These are phyloP conservation scores for Pichia ethanolica DNA, from an alignment of 805 yeast species.

Conservation along the genomic window DNA sequence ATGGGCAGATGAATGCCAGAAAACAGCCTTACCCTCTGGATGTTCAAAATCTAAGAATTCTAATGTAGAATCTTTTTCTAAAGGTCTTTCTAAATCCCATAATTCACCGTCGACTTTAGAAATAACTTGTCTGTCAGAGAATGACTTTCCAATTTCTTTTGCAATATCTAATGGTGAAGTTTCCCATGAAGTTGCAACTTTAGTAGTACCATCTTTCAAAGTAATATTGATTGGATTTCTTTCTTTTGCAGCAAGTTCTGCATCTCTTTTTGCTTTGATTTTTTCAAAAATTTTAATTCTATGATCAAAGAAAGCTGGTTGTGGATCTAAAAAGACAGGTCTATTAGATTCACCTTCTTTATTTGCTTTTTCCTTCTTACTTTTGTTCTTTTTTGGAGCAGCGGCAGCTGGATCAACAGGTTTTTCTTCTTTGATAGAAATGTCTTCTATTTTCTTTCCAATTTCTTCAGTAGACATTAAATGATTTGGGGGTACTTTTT, in stretches of 20 bases:
- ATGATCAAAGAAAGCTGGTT: constrained; percentile 76
- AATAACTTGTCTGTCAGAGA: constrained; percentile 83
- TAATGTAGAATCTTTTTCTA: constrained; percentile 61
- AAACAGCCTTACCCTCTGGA: constrained; percentile 91
- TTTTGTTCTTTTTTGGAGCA: constrained; percentile 6
- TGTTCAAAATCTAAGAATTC: constrained; percentile 87
- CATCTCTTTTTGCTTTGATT: constrained; percentile 72
- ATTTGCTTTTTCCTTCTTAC: constrained; percentile 24
- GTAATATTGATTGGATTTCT: constrained; percentile 63
- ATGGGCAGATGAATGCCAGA: constrained; percentile 99
- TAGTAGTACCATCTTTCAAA: constrained; percentile 75
- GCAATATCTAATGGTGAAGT: constrained; percentile 88
- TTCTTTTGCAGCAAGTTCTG: constrained; percentile 53
- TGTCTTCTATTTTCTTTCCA: constrained; percentile 40
- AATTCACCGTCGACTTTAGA: constrained; percentile 83
- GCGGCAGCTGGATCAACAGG: neutral
- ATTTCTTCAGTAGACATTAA: constrained; percentile 33
- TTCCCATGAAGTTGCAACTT: constrained; percentile 79
- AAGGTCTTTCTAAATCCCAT: constrained; percentile 95
- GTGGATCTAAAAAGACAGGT: constrained; percentile 54
- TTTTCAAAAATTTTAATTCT: constrained; percentile 75
- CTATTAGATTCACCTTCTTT: constrained; percentile 30
- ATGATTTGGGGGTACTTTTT: too few relatives aligned
- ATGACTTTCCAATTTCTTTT: constrained; percentile 72
- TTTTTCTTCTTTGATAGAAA: constrained; percentile 28